Base-by-base conservation (phyloP, 108 stramenopile genomes). In the Nitzschia inconspicua region DNA sequence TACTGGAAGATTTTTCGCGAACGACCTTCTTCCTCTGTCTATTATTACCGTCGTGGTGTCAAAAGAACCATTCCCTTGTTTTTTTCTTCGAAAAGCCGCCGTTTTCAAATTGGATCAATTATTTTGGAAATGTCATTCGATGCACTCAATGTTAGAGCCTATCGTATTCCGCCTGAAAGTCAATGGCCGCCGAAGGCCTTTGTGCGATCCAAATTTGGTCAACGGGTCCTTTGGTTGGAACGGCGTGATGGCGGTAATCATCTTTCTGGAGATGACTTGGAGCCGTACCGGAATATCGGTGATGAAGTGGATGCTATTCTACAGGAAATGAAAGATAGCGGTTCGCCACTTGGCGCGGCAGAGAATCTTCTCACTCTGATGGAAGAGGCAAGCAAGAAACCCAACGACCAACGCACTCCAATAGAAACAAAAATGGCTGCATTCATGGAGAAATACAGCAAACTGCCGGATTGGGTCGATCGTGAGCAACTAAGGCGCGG, bases 381-480 rank as follows among this genome's bases (percentile, higher is more conserved):
- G 0, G 53, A 43, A 16, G 46, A 47, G 10, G 75, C 70, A 11
- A 26, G 58, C 26, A 37, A 58, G 22, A 60, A 41, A 7, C 26
- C 14, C 8, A 26, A 54, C 31, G 50, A 20, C 2, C 24, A 44
- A 30, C 65, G 40, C 3, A 37, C 57, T 10, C 3, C 14, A 11
- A 29, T 30, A 7, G 48, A 68, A 40, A 18, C 27, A 32, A 49
- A 43, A 10, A 47, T 83, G 44, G 30, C 20, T 3, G 3, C 48
- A 3, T 76, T 78, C 44, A 13, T 66, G n/a, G 41, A 72, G 24
- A 65, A 25, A 6, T 62, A 80, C 55, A 30, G 44, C 8, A 42
- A n/a, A 19, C 34, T 84, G 7, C 87, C 91, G 8, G 10, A 43
- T 7, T 92, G 90, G 90, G 87, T 87, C 5, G 83, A 92, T 48